Evolutionary conservation across 2,329 filamentous ascomycete species (phyloP).

Genomic region (Hypoxylon sp.): DNA sequence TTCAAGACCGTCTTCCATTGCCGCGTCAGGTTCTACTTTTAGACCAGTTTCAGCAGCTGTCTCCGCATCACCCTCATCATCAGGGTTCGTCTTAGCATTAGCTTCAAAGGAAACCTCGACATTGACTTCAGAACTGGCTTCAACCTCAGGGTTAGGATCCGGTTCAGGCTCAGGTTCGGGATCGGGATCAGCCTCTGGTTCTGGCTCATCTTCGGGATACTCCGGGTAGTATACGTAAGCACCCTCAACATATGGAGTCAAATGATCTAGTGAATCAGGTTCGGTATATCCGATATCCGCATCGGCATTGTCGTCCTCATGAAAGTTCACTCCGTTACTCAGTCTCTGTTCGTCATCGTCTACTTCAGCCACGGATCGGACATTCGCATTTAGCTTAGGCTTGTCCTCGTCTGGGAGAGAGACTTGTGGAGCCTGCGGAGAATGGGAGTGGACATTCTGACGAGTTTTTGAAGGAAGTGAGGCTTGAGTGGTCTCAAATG

Average conservation of each 20-base stretch:
- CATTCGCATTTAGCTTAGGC: neutral
- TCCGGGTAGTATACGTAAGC: constrained; percentile 49
- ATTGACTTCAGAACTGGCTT: constrained; percentile 47
- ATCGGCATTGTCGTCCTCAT: neutral
- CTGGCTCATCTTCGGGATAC: constrained; percentile 40
- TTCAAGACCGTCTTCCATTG: constrained; percentile 22
- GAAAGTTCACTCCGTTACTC: neutral
- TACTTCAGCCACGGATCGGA: neutral
- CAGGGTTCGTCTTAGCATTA: neutral
- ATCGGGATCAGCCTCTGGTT: constrained; percentile 33
- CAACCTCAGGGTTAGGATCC: constrained; percentile 49
- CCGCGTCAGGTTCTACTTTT: constrained; percentile 39
- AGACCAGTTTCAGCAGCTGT: constrained; percentile 3
- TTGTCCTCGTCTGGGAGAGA: neutral
- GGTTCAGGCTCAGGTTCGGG: constrained; percentile 42
- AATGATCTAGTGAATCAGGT: constrained; percentile 44
- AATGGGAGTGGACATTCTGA: neutral
- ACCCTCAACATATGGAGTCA: constrained; percentile 53
- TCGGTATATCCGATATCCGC: constrained; percentile 19
- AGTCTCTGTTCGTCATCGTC: constrained; percentile 10
- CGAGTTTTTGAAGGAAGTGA: constrained; percentile 14
- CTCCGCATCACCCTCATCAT: constrained; percentile 38
- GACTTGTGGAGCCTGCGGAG: neutral
- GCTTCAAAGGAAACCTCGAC: constrained; percentile 34
- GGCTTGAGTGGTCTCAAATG: constrained; percentile 22